Base-by-base conservation (phyloP, 257 asterid species). In the Leonotis leonurus region DNA sequence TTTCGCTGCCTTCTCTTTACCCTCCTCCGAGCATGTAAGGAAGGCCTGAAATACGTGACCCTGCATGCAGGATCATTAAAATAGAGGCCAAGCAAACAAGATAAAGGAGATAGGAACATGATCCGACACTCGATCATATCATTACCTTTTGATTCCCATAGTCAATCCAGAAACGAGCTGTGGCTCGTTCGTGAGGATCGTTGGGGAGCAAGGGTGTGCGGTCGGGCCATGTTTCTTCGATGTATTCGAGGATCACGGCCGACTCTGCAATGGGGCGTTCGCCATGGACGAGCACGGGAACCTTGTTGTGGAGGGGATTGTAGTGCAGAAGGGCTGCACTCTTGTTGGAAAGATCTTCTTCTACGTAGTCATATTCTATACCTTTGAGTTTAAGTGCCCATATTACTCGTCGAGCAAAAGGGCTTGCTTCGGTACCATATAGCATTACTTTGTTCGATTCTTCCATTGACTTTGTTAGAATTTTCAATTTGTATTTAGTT, bases 361-460 rank as follows among this genome's bases (percentile, higher is more conserved):
- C 74, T 3, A 78, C 18, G 3, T 1, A 33, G n/a, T 75, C 84
- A 55, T 72, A 73, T 13, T 57, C 54, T 0, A 79, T 5, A 0
- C 77, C 79, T 36, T 79, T 79, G 3, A 79, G 17, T 16, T 72
- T 75, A 46, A 79, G 49, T 1, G 77, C 84, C 79, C 77, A 76
- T 16, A 62, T 67, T 32, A 79, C 84, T 16, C 81, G 65, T 0
- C 56, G 60, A 8, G 17, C 76, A 48, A 6, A 72, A 24, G 70
- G 77, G 69, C 84, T 79, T 1, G 50, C 72, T 77, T 79, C 69
- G 25, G 44, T 65, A 1, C 84, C 79, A n/a, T n/a, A n/a, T n/a
- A n/a, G n/a, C n/a, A n/a, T n/a, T n/a, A n/a, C n/a, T n/a, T n/a
- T n/a, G n/a, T n/a, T n/a, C n/a, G n/a, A n/a, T n/a, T n/a, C n/a